These are phyloP conservation scores for Imleria badia DNA, from an alignment of 768 basidiomycete species.

Conservation along the genomic window DNA sequence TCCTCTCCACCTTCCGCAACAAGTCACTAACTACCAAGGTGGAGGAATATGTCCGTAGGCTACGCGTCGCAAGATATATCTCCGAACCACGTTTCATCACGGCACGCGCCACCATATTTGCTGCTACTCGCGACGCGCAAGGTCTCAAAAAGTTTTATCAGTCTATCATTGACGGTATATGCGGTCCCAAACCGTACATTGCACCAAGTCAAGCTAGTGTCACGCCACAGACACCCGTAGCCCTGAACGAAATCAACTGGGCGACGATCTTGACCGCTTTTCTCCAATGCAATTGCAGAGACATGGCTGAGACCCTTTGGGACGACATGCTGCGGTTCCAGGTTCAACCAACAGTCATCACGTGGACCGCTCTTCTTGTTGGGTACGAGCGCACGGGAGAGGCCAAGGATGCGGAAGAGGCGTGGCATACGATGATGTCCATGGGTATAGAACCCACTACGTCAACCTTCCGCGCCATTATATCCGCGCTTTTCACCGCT, in stretches of 20 bases:
- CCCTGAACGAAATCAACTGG: slow-evolving; percentile 62
- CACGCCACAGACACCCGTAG: slow-evolving; percentile 41
- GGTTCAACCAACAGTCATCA: slow-evolving; percentile 49
- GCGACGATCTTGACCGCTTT: slow-evolving; percentile 65
- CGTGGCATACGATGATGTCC: slow-evolving; percentile 66
- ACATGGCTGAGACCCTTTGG: slow-evolving; percentile 67
- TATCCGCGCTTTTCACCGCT: slow-evolving; percentile 57
- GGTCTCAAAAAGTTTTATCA: slow-evolving; percentile 50
- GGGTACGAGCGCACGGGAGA: slow-evolving; percentile 55
- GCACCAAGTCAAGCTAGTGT: slow-evolving; percentile 41
- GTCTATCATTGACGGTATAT: slow-evolving; percentile 49
- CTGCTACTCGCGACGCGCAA: slow-evolving; percentile 31
- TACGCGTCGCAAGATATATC: slow-evolving; percentile 53
- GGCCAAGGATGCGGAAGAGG: slow-evolving; percentile 50
- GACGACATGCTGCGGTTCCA: slow-evolving; percentile 55
- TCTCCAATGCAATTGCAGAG: slow-evolving; percentile 50
- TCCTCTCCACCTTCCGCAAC: slow-evolving; percentile 41
- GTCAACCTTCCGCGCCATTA: slow-evolving; percentile 66
- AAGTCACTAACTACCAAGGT: slow-evolving; percentile 42
- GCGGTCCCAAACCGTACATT: slow-evolving; percentile 53
- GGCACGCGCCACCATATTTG: slow-evolving; percentile 49
- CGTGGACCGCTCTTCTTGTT: slow-evolving; percentile 74
- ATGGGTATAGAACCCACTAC: slow-evolving; percentile 57
- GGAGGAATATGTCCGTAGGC: slow-evolving; percentile 43
- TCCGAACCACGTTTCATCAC: slow-evolving; percentile 49